These are phyloP conservation scores for Glebionis coronaria DNA, from an alignment of 129 eudicot species.

Conservation along the genomic window DNA sequence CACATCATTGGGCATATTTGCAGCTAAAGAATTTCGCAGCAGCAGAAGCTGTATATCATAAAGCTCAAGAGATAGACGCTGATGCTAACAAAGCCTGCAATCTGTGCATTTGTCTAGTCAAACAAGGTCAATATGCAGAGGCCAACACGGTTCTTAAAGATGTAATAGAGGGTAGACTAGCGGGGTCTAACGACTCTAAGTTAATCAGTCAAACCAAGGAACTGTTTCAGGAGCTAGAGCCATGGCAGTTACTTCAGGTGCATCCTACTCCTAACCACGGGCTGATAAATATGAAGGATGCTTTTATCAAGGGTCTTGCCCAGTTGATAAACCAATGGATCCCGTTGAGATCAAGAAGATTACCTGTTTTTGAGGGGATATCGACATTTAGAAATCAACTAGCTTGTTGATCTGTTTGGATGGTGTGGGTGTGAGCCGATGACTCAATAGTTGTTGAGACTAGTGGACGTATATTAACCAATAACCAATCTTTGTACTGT, in stretches of 20 bases:
- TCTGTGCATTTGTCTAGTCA: slow-evolving; percentile 56
- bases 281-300: slow-evolving; percentile 42
- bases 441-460: slow-evolving; percentile 31
- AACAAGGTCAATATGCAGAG: slow-evolving; percentile 47
- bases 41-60: slow-evolving; percentile 71
- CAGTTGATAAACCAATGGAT: slow-evolving; percentile 61
- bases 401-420: slow-evolving; percentile 51
- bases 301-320: slow-evolving; percentile 60
- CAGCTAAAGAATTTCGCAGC: slow-evolving; percentile 58
- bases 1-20: slow-evolving; percentile 91
- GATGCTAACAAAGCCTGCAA: slow-evolving; percentile 81
- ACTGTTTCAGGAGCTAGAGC: slow-evolving; percentile 60
- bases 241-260: slow-evolving; percentile 28
- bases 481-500: slow-evolving; percentile 18
- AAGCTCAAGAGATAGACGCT: slow-evolving; percentile 70
- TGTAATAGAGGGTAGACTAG: slow-evolving; percentile 45
- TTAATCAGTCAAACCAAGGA: slow-evolving; percentile 47
- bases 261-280: slow-evolving; percentile 25
- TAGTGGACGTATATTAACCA: slow-evolving; percentile 11
- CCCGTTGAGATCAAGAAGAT: slow-evolving; percentile 58
- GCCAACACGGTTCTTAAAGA: slow-evolving; percentile 45
- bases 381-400: slow-evolving; percentile 70
- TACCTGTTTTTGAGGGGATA: slow-evolving; percentile 74
- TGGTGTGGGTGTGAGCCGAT: slow-evolving; percentile 18
- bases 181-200: slow-evolving; percentile 61